These are phyloP conservation scores for Nitzschia sp. DNA, from an alignment of 108 stramenopile species.

Conservation along the genomic window DNA sequence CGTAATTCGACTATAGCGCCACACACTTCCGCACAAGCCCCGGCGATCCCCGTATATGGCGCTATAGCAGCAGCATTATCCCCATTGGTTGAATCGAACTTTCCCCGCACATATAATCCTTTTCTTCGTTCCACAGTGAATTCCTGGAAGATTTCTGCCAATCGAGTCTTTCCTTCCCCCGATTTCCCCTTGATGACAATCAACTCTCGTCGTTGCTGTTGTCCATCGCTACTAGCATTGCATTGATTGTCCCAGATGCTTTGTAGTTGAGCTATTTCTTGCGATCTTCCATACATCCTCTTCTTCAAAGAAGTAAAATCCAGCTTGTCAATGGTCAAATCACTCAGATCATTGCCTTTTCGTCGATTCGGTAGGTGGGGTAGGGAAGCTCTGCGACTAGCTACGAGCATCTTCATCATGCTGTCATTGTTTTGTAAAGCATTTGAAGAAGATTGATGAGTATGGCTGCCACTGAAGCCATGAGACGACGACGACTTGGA, in stretches of 20 bases:
- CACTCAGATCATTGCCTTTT: neutral
- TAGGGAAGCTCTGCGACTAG: neutral
- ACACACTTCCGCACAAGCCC: neutral
- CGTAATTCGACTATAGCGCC: neutral
- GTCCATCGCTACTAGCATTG: neutral
- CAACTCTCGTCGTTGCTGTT: neutral
- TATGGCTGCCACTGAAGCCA: too few relatives aligned
- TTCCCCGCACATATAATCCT: neutral
- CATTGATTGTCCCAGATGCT: neutral
- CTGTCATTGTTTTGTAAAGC: too few relatives aligned
- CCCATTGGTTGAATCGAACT: neutral
- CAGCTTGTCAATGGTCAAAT: neutral
- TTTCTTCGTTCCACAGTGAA: neutral
- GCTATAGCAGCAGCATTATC: neutral
- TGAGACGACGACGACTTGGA: too few relatives aligned
- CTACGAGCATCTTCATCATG: too few relatives aligned
- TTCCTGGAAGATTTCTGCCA: neutral
- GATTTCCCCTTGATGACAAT: neutral
- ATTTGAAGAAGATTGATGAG: too few relatives aligned
- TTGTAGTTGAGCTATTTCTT: neutral
- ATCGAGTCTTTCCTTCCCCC: neutral
- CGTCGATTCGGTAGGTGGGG: neutral
- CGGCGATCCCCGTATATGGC: neutral
- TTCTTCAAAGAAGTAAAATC: too few relatives aligned
- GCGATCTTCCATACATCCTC: neutral